phyloP scores from a whole-genome alignment of 148 eudicot species.

The Mesembryanthemum crystallinum region DNA sequence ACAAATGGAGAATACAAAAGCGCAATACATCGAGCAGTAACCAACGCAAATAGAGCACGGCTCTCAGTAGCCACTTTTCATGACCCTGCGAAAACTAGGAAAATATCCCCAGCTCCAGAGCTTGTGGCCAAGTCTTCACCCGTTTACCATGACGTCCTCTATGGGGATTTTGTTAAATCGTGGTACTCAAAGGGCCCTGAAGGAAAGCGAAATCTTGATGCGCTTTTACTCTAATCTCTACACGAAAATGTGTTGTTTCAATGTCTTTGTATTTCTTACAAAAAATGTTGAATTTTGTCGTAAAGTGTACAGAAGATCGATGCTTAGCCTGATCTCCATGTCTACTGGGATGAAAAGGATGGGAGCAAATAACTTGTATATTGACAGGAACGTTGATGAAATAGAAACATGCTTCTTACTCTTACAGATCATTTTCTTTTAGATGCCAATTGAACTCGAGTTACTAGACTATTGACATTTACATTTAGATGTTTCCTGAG shows the following conservation, averaged over 20 bases:
- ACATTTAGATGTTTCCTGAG: no score
- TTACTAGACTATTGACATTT: no score
- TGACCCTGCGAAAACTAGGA: constrained; percentile 76
- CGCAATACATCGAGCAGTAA: constrained; percentile 72
- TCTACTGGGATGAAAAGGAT: neutral
- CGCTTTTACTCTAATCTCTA: constrained; percentile 47
- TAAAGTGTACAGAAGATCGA: neutral
- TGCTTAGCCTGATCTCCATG: neutral
- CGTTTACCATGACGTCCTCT: constrained; percentile 50
- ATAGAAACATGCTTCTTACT: neutral
- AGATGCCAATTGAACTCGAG: no score
- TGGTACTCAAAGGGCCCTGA: constrained; percentile 98
- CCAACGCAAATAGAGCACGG: constrained; percentile 61
- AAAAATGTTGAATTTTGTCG: neutral
- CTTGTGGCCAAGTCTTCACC: constrained; percentile 41
- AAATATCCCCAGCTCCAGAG: constrained; percentile 53
- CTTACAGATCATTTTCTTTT: neutral
- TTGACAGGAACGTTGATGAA: neutral
- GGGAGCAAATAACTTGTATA: constrained; percentile 2
- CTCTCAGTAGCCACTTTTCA: constrained; percentile 94
- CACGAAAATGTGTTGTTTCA: neutral
- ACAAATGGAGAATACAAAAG: constrained; percentile 89
- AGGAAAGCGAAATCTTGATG: constrained; percentile 84
- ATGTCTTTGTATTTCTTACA: neutral
- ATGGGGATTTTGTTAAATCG: constrained; percentile 86